phyloP scores from a whole-genome alignment of 2,329 filamentous ascomycete genomes.

The Fusarium avenaceum region DNA sequence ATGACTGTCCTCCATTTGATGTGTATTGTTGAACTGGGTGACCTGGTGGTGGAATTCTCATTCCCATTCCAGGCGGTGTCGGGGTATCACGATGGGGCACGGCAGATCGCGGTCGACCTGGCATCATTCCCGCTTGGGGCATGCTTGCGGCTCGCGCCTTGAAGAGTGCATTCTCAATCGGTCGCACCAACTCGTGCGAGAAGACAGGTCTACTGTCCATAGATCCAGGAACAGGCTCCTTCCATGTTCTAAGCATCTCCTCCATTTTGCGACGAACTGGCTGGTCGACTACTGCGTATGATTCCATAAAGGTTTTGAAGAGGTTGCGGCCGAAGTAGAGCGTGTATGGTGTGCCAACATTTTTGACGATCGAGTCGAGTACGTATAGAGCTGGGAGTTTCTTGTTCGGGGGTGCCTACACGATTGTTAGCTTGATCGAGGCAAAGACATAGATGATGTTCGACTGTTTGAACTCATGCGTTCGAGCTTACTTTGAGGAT shows the following conservation, averaged over 20 bases:
- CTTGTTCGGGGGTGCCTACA: conserved; percentile 84
- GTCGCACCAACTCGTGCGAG: conserved; percentile 84
- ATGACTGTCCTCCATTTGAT: conserved; percentile 58
- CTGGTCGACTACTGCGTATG: conserved; percentile 89
- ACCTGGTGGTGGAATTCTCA: conserved; percentile 48
- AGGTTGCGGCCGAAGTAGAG: conserved; percentile 93
- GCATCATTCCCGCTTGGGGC: conserved; percentile 64
- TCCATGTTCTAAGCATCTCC: conserved; percentile 98
- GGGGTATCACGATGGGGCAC: conserved; percentile 78
- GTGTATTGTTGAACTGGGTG: conserved; percentile 50
- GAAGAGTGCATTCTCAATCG: conserved; percentile 94
- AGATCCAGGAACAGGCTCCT: conserved; percentile 93
- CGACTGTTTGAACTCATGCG: background rate
- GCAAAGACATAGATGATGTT: background rate
- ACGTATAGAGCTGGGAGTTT: conserved; percentile 98
- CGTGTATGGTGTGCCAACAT: conserved; percentile 97
- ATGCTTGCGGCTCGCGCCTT: conserved; percentile 77
- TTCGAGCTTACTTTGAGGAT: conserved; percentile 85
- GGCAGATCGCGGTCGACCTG: conserved; percentile 63
- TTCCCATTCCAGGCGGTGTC: conserved; percentile 74
- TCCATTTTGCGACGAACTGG: conserved; percentile 91
- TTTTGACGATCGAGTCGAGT: conserved; percentile 98
- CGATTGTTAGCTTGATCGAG: conserved; percentile 54
- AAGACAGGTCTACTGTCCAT: conserved; percentile 95
- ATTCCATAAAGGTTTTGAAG: conserved; percentile 96